Base-by-base conservation (phyloP, 495 filamentous ascomycete genomes). In the Achaetomiella virescens region DNA sequence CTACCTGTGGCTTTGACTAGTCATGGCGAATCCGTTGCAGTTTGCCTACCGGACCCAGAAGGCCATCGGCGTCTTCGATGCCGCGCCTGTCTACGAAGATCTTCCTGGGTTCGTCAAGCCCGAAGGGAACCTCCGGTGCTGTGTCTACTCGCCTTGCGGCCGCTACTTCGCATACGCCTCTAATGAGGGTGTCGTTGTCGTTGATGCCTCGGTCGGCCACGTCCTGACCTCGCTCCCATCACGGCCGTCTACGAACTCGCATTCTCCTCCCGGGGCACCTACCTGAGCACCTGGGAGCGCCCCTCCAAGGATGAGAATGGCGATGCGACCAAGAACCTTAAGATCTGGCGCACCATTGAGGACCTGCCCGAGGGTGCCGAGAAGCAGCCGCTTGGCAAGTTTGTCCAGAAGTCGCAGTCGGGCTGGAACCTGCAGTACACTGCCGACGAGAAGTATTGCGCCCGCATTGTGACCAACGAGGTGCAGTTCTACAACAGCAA, bases 391-490 rank as follows among this genome's bases (percentile, higher is more conserved):
- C 81, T 96, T 33, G 90, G 90, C 55, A 76, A 81, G 59, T 98
- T 91, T 66, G 93, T 98, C 61, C 92, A 98, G 72, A 96, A 96
- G 75, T 87, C 82, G 52, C 88, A 91, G 75, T 91, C 88, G 17
- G 90, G 91, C 66, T 98, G 92, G 93, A 97, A 96, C 73, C 78
- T 97, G 67, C 95, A 97, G 72, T 98, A 97, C 68, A 96, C 90
- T 27, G 79, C 81, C 55, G 93, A 98, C 68, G 93, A 98, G 80
- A 76, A 79, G 62, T 89, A 86, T 66, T 98, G 93, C 70, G 93
- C 92, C 54, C 90, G 93, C 49, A 78, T 84, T 35, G 95, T 97
- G 63, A 96, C 90, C 69, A 97, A 97, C 70, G 90, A 96, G 73
- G 88, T 98, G 38, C 93, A 97, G 65, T 95, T 98, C 72, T 97